phyloP scores from a whole-genome alignment of 2,329 filamentous ascomycete species.

The Pestalotiopsis sp. region DNA sequence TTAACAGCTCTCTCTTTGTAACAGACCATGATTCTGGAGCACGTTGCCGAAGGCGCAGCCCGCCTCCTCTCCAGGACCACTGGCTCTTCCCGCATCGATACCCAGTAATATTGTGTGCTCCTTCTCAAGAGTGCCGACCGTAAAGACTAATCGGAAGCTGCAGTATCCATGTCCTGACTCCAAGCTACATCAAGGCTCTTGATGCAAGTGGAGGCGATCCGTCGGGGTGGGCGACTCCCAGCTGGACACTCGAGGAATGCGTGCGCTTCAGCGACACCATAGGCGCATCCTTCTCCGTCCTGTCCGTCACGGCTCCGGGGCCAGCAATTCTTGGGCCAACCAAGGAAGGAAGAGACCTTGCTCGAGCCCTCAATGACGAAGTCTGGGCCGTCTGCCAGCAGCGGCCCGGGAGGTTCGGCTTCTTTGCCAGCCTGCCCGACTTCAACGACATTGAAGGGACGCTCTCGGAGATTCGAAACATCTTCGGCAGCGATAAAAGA shows the following conservation, averaged over 20 bases:
- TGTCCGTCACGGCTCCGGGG: slow-evolving; percentile 51
- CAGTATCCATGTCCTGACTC: slow-evolving; percentile 6
- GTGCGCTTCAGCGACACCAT: slow-evolving; percentile 15
- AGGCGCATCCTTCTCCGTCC: slow-evolving; percentile 51
- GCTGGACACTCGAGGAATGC: slow-evolving; percentile 14
- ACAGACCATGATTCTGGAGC: not conserved
- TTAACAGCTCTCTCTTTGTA: not conserved
- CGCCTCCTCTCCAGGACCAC: not conserved
- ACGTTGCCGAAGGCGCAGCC: not conserved
- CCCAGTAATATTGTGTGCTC: not conserved
- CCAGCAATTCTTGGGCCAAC: slow-evolving; percentile 54
- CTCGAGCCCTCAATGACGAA: slow-evolving; percentile 13
- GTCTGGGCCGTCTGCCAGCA: slow-evolving; percentile 12
- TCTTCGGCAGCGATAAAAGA: slow-evolving; percentile 22
- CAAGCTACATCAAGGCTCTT: not conserved
- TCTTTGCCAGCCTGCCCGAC: slow-evolving; percentile 28
- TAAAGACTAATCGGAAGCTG: not conserved
- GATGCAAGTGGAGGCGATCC: slow-evolving; percentile 13
- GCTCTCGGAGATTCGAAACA: slow-evolving; percentile 24
- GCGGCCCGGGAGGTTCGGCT: slow-evolving; percentile 19
- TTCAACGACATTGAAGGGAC: slow-evolving; percentile 28
- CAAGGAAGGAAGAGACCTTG: slow-evolving; percentile 52
- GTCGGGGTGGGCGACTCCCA: slow-evolving; percentile 12
- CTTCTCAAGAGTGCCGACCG: not conserved
- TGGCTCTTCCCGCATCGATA: not conserved